Evolutionary conservation across 2,329 filamentous ascomycete genomes (phyloP), one percentile per base, ranked within the genome.

Genomic region (Westerdykella aurantiaca): DNA sequence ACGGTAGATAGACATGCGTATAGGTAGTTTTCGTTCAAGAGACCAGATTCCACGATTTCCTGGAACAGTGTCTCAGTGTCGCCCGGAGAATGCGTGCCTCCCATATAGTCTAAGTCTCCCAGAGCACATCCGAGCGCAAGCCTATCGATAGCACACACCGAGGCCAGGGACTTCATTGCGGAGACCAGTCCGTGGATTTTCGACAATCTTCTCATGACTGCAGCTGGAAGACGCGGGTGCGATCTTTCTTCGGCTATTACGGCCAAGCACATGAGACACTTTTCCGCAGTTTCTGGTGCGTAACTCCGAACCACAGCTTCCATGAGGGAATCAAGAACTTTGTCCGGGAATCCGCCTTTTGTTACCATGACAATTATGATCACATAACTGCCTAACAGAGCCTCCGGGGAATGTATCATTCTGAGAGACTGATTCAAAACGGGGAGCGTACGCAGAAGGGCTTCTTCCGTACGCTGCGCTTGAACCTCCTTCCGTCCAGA

Each of bases 371-470:
- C 82, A 6, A 88, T 81, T 44, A 90, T 78, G 16, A 95, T 82
- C 85, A 96, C 95, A 66, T 95, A 97, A 45, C 86, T 90, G 13
- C 86, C 89, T 47, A 94, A 79, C 52, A 90, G 86, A 34, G 95
- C 73, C 49, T 91, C 87, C 0, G 88, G 80, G 0, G 84, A 82
- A 48, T 85, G 82, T 56, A 82, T 82, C 72, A 91, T 78, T 7
- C 83, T 77, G 48, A 97, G 76, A 1, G 85, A 87, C 50, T 87
- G 83, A 47, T 88, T 86, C 25, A 98, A 75, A 2, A 89, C 70
- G 56, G 73, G 89, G 67, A 75, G 75, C 61, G 78, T 81, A 58
- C 71, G 81, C 17, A 94, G 72, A 12, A 97, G 72, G 12, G 86
- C 67, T 56, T 85, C 82, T 61, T 95, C 86, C 53, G 90, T 83